Evolutionary conservation across 192 early-diverging fungal genomes (phyloP), one percentile per base, ranked within the genome.

Genomic region (Gonapodya prolifera): DNA sequence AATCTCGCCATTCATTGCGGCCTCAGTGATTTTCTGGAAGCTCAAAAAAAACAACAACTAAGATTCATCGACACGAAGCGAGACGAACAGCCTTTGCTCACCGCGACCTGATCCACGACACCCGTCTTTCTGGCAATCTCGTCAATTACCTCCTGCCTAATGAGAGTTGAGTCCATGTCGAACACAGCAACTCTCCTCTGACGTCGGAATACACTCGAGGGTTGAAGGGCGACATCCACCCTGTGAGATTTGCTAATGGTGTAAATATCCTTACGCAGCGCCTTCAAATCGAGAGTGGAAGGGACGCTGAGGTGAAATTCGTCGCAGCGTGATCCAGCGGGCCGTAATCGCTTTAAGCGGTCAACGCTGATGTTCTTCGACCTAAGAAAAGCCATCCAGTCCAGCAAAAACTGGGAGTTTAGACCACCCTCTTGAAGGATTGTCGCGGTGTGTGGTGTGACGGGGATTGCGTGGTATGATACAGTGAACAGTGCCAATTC

Each of bases 141-240:
- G 82, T 99, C 97, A 87, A 99, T 99, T 32, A 98, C 96, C 77
- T 99, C 97, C 83, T 99, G 97, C 83, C 94, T 92, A 80, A 99
- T 99, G 34, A 99, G 81, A 1, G 97, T 99, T 1, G 95, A 97
- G 82, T 99, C 97, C 97, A 99, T 99, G 84, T 99, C 97, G 84
- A 99, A 99, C 31, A 99, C 94, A 1, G 96, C 95, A 75, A 99
- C 87, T 61, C 97, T 89, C 83, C 97, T 97, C 78, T 96, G 87
- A 45, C 88, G 86, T 34, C 96, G 84, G 82, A 92, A 97, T 2
- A 97, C 92, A 75, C 94, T 92, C 84, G 94, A 89, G 1, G 86
- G 87, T 82, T 98, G 96, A 80, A 98, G 76, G 13, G 94, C 94
- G 1, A 97, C 92, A 81, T 95, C 94, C 0, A 91, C 87, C 69